Conservation (phyloP, 768 basidiomycete species). For the Rhizopogon sp. region DNA sequence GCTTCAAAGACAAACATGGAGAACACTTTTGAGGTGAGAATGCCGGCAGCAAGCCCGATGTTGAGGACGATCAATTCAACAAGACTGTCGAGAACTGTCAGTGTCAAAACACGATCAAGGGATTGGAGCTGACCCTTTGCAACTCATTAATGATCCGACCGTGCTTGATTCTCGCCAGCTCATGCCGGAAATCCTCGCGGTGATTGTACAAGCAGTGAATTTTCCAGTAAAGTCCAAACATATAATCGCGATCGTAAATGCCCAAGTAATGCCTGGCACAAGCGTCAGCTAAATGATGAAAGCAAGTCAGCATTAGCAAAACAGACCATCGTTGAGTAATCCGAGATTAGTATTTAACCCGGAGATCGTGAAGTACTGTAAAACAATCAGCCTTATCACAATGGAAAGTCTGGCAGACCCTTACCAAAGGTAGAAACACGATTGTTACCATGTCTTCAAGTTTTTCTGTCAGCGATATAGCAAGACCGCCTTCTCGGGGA, state of each 20-base stretch:
- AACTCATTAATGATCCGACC: slow-evolving; percentile 92
- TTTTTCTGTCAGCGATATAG: slow-evolving; percentile 84
- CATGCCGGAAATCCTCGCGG: slow-evolving; percentile 69
- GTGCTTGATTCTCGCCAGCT: slow-evolving; percentile 76
- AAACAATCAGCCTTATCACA: background rate
- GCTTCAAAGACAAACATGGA: slow-evolving; percentile 94
- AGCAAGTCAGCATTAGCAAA: background rate
- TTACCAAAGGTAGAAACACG: slow-evolving; percentile 81
- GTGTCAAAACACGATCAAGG: background rate
- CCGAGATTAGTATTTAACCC: slow-evolving; percentile 91
- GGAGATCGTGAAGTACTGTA: slow-evolving; percentile 87
- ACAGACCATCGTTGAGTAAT: slow-evolving; percentile 67
- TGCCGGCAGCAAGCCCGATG: slow-evolving; percentile 77
- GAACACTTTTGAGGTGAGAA: slow-evolving; percentile 76
- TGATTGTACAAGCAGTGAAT: slow-evolving; percentile 75
- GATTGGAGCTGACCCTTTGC: slow-evolving; percentile 72
- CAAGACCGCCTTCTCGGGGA: slow-evolving; percentile 83
- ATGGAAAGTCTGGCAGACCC: slow-evolving; percentile 17
- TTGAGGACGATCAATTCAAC: slow-evolving; percentile 97
- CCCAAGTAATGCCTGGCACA: slow-evolving; percentile 72
- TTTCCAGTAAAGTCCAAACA: slow-evolving; percentile 80
- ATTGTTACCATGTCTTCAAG: slow-evolving; percentile 92
- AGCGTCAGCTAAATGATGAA: background rate
- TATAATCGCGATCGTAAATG: slow-evolving; percentile 76
- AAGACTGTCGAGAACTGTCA: slow-evolving; percentile 39